Base-by-base conservation (phyloP, 768 basidiomycete species). In the Russula emetica region DNA sequence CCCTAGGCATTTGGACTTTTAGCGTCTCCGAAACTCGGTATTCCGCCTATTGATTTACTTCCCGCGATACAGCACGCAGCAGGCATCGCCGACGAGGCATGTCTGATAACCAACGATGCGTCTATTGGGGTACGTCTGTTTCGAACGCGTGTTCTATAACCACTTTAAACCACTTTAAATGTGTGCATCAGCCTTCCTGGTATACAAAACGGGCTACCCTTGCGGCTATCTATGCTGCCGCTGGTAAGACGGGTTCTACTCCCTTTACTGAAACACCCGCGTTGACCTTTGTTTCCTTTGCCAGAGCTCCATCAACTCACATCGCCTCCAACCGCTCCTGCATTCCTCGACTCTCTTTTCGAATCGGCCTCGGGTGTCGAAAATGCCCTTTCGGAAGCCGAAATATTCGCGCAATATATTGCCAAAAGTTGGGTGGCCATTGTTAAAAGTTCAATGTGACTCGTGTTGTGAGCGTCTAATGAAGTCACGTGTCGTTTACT, bases 271-370 rank as follows among this genome's bases (percentile, higher is more conserved):
- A n/a, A n/a, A 20, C n/a, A 3, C 36, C 18, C 16, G 6, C 4
- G 18, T 14, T 56, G 42, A 54, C 47, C n/a, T 30, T 10, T 7
- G 3, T 5, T 18, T 45, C 45, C 50, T 55, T 55, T 11, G n/a
- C 28, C 60, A 32, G 91, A 93, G 74, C 77, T 94, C 18, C 91
- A 92, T 70, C 91, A 94, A 71, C 71, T 94, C n/a, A 80, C 83
- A 0, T 93, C 91, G 1, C 88, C 91, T 5, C 70, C 76, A 14
- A 90, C 90, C 2, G 84, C 88, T 0, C 74, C 77, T 32, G 74
- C 77, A 3, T 92, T 94, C 76, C 78, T 94, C 16, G 84, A 87
- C 52, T 74, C 79, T 9, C 81, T 92, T 7, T 78, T 93, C 16
- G 77, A 79, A 11, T 74, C 79, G 3, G 80, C 83, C 3, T 73